Evolutionary conservation across 2,329 filamentous ascomycete species (phyloP).

Genomic region (Botrytis fragariae): DNA sequence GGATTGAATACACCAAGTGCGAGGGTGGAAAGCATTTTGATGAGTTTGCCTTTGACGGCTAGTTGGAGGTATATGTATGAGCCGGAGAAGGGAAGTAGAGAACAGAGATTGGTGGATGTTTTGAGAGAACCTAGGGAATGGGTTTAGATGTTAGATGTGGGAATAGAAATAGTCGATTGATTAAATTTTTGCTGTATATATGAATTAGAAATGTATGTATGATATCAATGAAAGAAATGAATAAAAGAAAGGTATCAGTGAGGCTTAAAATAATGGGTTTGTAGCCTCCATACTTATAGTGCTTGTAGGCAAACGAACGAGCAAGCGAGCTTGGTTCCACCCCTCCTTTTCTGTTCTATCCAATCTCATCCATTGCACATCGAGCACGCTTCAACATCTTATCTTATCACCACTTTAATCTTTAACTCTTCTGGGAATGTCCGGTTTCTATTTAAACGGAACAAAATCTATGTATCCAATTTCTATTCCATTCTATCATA

Average conservation of each 20-base stretch:
- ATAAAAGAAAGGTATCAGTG: neutral
- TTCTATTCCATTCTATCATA: neutral
- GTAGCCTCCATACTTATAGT: neutral
- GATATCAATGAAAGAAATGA: neutral
- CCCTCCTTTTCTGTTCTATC: neutral
- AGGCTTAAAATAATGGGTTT: neutral
- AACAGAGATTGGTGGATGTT: slow-evolving; percentile 77
- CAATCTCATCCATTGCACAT: neutral
- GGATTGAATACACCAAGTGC: slow-evolving; percentile 90
- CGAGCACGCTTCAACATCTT: neutral
- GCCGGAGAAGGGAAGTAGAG: slow-evolving; percentile 69
- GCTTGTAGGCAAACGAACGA: neutral
- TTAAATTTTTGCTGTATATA: neutral
- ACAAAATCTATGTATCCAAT: neutral
- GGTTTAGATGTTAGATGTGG: slow-evolving; percentile 47
- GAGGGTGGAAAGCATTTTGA: slow-evolving; percentile 92
- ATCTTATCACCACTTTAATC: neutral
- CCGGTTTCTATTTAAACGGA: neutral
- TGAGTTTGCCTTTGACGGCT: slow-evolving; percentile 92
- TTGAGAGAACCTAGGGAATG: slow-evolving; percentile 64
- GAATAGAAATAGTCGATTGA: neutral
- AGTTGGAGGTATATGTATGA: slow-evolving; percentile 96
- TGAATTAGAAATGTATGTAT: neutral
- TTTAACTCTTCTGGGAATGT: neutral
- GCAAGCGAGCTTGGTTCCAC: slow-evolving; percentile 7